A percentile compares a stretch with the other conserved stretches of the same genome.
phyloP scores from a whole-genome alignment of 768 basidiomycete genomes.

The Mycena indigotica region DNA sequence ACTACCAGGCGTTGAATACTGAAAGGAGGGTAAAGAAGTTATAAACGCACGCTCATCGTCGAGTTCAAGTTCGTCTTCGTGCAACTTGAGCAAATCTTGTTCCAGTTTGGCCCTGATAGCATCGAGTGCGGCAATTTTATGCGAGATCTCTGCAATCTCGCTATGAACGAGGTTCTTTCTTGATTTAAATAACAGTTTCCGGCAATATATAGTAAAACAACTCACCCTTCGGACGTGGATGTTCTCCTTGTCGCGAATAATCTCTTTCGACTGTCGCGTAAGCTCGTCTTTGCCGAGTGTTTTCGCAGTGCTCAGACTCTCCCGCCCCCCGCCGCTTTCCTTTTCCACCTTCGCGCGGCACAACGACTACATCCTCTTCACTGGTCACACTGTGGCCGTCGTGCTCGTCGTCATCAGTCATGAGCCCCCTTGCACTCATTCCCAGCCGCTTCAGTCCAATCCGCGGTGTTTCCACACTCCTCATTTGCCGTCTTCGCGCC shows the following conservation, averaged over 20 bases:
- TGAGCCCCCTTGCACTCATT: constrained; percentile 73
- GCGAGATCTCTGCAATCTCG: constrained; percentile 87
- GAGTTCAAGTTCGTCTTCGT: constrained; percentile 96
- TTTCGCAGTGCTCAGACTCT: constrained; percentile 70
- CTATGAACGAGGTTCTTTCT: constrained; percentile 77
- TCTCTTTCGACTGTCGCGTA: constrained; percentile 80
- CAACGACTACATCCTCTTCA: constrained; percentile 75
- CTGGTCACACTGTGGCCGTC: constrained; percentile 67
- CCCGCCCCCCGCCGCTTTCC: constrained; percentile 58
- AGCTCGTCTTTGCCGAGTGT: constrained; percentile 84
- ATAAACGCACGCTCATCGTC: constrained; percentile 84
- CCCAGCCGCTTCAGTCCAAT: constrained; percentile 82
- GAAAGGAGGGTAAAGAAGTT: background rate
- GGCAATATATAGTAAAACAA: constrained; percentile 27
- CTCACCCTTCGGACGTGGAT: constrained; percentile 83
- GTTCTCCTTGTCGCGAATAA: constrained; percentile 90
- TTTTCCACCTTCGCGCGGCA: constrained; percentile 47
- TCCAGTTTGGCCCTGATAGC: constrained; percentile 79
- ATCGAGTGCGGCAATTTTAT: constrained; percentile 87
- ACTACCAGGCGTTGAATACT: constrained; percentile 49
- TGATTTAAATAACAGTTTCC: constrained; percentile 7
- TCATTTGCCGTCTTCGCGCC: constrained; percentile 72
- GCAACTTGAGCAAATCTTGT: constrained; percentile 78
- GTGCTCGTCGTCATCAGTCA: constrained; percentile 57
- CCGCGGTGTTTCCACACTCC: constrained; percentile 75